Base-by-base conservation (phyloP, 495 filamentous ascomycete species). In the Daldinia loculata region DNA sequence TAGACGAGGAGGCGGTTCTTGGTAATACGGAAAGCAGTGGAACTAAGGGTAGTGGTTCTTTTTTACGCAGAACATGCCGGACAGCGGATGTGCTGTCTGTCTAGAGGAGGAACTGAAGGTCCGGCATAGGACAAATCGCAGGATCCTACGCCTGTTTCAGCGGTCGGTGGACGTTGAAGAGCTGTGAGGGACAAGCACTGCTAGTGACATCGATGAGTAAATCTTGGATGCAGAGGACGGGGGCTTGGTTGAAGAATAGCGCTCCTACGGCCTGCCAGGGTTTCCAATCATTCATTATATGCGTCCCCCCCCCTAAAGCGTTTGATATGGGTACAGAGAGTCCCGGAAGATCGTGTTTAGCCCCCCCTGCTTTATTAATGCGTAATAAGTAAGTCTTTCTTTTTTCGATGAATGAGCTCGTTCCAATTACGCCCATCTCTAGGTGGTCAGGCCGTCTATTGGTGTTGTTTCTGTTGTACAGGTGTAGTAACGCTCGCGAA, bases 391-490 rank as follows among this genome's bases (percentile, higher is more conserved):
- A 38, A 62, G 57, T 29, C 36, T 26, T 26, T 60, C 27, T 19
- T 27, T 51, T 43, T 50, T 43, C 39, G 29, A 24, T 29, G 39
- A 62, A 56, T 61, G 39, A 52, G 65, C 29, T 65, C 59, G 61
- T 53, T 66, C 61, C 52, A 66, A 66, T 66, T 63, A 69, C 48
- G 51, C 51, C 57, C 61, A 50, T 66, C 55, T 56, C 34, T 17
- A 34, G 56, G 34, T 63, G 50, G 70, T 27, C 61, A 53, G 51
- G 67, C 56, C 70, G 70, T 73, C 70, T 73, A 73, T 73, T 41
- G 61, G 53, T 73, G 53, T 29, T 58, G 62, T 67, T 70, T 32
- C 61, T 73, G 66, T 73, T 73, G 66, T 73, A 73, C 70, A 73
- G 30, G 61, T 69, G 57, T 52, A 64, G 56, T 58, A 50, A 56